phyloP scores from a whole-genome alignment of 1,284 basidiomycete genomes.

The Ganoderma boninense region DNA sequence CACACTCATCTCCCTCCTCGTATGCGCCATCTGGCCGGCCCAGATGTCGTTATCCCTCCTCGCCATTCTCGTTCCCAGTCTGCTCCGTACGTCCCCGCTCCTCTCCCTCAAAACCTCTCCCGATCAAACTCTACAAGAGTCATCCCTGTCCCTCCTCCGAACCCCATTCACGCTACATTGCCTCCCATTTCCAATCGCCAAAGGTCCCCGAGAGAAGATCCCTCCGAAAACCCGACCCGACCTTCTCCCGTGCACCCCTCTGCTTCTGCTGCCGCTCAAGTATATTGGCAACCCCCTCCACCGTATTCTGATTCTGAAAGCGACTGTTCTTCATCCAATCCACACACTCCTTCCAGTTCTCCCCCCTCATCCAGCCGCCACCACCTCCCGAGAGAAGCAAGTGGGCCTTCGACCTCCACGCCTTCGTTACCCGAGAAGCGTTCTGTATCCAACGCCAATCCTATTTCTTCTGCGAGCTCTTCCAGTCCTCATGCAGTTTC shows the following conservation, averaged over 20 bases:
- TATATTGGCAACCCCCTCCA: constrained; percentile 29
- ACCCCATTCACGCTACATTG: constrained; percentile 17
- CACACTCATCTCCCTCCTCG: constrained; percentile 28
- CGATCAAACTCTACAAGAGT: constrained; percentile 25
- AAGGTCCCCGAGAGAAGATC: constrained; percentile 22
- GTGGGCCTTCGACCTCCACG: constrained; percentile 1
- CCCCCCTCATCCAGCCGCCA: constrained; percentile 23
- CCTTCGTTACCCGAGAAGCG: constrained; percentile 12
- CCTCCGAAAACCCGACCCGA: neutral
- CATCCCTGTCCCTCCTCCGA: constrained; percentile 28
- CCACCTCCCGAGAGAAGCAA: constrained; percentile 19
- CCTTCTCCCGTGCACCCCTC: constrained; percentile 19
- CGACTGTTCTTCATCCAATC: constrained; percentile 29
- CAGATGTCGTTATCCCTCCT: constrained; percentile 16
- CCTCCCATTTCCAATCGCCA: constrained; percentile 16
- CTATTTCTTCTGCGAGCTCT: neutral
- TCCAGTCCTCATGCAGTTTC: constrained; percentile 2
- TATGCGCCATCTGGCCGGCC: constrained; percentile 25
- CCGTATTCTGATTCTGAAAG: constrained; percentile 32
- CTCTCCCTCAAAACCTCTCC: constrained; percentile 19
- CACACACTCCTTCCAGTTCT: constrained; percentile 31
- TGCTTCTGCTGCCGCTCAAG: constrained; percentile 24
- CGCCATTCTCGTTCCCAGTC: constrained; percentile 29
- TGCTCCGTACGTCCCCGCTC: constrained; percentile 21
- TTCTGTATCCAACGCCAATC: constrained; percentile 2